Evolutionary conservation across 2,329 filamentous ascomycete species (phyloP).

Genomic region (Juglanconis oblonga): DNA sequence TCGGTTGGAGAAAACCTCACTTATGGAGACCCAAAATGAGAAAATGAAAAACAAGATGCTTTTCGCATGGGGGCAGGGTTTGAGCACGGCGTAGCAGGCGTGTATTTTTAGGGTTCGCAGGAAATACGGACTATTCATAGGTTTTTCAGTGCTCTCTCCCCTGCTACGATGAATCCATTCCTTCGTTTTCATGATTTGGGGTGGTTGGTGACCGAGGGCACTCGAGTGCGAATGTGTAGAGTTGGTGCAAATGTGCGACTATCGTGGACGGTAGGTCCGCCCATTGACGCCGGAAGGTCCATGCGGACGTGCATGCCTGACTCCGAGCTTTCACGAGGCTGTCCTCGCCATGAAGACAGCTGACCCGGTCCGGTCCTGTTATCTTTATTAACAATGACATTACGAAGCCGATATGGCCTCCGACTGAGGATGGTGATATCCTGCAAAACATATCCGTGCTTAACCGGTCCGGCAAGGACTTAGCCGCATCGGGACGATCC

Average conservation of each 20-base stretch:
- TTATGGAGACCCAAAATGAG: not conserved
- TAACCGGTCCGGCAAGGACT: conserved; percentile 1
- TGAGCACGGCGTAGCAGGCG: conserved; percentile 19
- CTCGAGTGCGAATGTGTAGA: not conserved
- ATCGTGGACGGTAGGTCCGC: not conserved
- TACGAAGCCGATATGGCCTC: not conserved
- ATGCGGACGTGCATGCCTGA: not conserved
- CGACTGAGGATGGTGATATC: not conserved
- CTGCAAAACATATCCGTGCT: not conserved
- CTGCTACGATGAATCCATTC: not conserved
- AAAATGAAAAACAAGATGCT: conserved; percentile 10
- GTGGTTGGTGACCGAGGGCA: not conserved
- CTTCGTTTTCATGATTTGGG: not conserved
- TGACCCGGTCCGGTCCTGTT: conserved; percentile 7
- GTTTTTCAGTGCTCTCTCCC: not conserved
- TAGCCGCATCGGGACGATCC: not conserved
- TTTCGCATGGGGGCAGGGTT: conserved; percentile 16
- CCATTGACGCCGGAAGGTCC: not conserved
- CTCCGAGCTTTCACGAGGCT: not conserved
- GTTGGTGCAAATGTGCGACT: not conserved
- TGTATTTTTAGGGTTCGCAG: conserved; percentile 17
- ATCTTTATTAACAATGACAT: not conserved
- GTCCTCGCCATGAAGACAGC: not conserved
- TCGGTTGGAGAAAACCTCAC: not conserved
- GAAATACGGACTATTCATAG: conserved; percentile 14